A percentile compares a stretch with the other conserved stretches of the same genome.
These are phyloP conservation scores for Eimeria praecox DNA, from an alignment of 169 alveolate species.

Conservation along the genomic window DNA sequence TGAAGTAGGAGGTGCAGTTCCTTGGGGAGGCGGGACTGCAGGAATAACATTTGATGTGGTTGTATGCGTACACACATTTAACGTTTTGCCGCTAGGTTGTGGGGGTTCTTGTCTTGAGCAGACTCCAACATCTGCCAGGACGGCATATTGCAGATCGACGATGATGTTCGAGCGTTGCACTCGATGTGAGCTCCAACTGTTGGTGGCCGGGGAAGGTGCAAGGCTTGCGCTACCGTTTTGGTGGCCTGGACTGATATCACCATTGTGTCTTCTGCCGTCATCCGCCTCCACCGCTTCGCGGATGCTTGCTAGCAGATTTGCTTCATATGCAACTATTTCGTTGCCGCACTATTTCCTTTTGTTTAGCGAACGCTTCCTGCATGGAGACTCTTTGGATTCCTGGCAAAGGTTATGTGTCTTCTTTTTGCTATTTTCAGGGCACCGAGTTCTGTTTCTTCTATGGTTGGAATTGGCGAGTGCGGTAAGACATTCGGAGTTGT, in stretches of 20 bases:
- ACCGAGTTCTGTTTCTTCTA: slow-evolving; percentile 5
- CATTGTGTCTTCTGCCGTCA: not conserved
- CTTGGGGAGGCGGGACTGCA: not conserved
- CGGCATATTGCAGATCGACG: slow-evolving; percentile 44
- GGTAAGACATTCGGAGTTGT: not conserved
- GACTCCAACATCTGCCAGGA: slow-evolving; percentile 44
- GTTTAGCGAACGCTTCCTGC: not conserved
- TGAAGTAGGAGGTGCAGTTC: not conserved
- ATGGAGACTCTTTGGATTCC: not conserved
- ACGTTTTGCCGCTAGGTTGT: not conserved
- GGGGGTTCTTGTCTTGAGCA: not conserved
- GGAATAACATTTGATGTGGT: not conserved
- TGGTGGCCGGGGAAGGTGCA: not conserved
- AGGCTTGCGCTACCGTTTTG: too few relatives aligned
- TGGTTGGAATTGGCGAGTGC: not conserved
- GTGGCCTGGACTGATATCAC: too few relatives aligned
- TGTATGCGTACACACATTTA: not conserved
- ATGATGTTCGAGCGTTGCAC: slow-evolving; percentile 37
- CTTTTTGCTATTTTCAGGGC: not conserved
- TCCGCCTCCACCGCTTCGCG: not conserved
- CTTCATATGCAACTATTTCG: not conserved
- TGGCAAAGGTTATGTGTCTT: not conserved
- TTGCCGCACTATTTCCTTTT: not conserved
- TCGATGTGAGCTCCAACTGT: not conserved
- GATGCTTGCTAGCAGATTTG: not conserved